phyloP scores from a whole-genome alignment of 2,329 filamentous ascomycete genomes.

The Eutypella sp. region DNA sequence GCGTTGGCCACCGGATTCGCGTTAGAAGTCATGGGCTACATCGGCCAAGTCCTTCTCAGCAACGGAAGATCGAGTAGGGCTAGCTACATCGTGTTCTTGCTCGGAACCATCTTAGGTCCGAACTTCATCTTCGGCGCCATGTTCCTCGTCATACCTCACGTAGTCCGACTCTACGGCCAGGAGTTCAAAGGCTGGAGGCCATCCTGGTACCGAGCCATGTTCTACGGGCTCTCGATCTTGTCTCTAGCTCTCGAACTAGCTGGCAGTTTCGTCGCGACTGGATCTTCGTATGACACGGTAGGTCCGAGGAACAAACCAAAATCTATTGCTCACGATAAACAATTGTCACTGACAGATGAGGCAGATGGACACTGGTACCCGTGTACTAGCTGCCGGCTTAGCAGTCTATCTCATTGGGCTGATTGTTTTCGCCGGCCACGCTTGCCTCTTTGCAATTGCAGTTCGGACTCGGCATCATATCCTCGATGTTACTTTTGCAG shows the following conservation, averaged over 20 bases:
- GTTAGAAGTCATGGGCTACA: constrained; percentile 42
- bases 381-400: constrained; percentile 40
- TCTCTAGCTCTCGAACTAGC: constrained; percentile 32
- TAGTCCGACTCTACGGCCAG: constrained; percentile 43
- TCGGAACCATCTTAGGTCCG: constrained; percentile 44
- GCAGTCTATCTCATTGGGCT: constrained; percentile 39
- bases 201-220: constrained; percentile 25
- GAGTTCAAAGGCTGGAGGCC: constrained; percentile 32
- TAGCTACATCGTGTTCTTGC: constrained; percentile 39
- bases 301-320: constrained; percentile 9
- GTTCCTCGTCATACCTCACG: constrained; percentile 40
- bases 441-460: constrained; percentile 36
- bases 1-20: constrained; percentile 36
- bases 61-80: constrained; percentile 26
- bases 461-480: constrained; percentile 32
- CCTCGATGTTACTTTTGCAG: constrained; percentile 34
- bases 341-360: background rate
- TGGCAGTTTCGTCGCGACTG: constrained; percentile 35
- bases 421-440: constrained; percentile 30
- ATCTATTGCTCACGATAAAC: constrained; percentile 3
- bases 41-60: constrained; percentile 39
- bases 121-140: constrained; percentile 40
- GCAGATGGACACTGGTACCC: constrained; percentile 25
- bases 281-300: constrained; percentile 32
- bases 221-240: constrained; percentile 15